Percentiles rank a stretch among this genome's conserved stretches.
Evolutionary conservation across 208 protist species (phyloP).

Genomic region (Leishmania lainsoni): DNA sequence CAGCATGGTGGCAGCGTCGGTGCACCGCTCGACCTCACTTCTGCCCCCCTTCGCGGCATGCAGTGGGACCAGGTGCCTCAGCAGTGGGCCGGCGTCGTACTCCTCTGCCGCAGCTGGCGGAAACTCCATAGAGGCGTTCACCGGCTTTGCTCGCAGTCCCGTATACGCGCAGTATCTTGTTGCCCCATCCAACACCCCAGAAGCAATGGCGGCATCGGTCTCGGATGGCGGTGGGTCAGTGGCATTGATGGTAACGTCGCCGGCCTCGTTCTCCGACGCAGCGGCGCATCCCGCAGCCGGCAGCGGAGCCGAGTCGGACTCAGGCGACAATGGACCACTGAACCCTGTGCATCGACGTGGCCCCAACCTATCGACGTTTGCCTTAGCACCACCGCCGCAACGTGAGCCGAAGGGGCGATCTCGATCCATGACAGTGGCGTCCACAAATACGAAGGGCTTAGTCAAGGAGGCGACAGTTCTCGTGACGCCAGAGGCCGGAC

Average conservation of each 20-base stretch:
- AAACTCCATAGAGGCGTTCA: not conserved
- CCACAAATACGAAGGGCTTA: conserved; percentile 8
- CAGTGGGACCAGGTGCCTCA: not conserved
- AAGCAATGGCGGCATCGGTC: not conserved
- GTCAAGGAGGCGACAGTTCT: conserved; percentile 37
- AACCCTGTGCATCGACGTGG: not conserved
- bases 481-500: conserved; percentile 43
- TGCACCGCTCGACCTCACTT: no score
- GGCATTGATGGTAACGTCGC: not conserved
- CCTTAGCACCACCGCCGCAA: not conserved
- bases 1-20: not conserved
- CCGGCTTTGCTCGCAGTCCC: not conserved
- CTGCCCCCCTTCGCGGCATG: not conserved
- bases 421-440: conserved; percentile 2
- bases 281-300: not conserved
- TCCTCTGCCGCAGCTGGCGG: not conserved
- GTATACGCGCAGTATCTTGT: not conserved
- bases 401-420: not conserved
- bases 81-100: conserved; percentile 2
- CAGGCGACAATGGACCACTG: not conserved
- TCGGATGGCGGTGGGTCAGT: not conserved
- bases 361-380: not conserved
- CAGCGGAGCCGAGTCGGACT: not conserved
- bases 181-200: not conserved
- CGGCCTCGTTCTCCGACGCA: not conserved